Evolutionary conservation across 805 yeast species (phyloP), one percentile per base, ranked within the genome.

Genomic region (Kodamaea fukazawae): DNA sequence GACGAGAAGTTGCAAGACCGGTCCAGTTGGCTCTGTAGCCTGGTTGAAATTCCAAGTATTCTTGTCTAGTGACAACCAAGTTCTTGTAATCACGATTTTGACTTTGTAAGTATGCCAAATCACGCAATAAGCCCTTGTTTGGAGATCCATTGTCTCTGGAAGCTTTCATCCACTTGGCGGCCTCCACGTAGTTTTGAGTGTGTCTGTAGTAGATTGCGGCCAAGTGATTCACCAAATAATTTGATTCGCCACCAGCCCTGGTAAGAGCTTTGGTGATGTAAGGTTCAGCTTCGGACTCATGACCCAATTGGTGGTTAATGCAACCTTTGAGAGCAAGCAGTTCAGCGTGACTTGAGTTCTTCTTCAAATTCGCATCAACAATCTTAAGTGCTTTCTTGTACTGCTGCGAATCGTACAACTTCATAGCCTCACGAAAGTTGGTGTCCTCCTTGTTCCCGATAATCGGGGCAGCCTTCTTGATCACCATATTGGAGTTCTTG

Each of bases 21-120:
- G 95, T 85, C 96, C 96, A 90, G 56, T 87, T 86, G 45, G 91
- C 89, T 48, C 96, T 76, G 57, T 79, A 86, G 0, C 95, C 95
- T 8, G 93, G 80, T 50, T 76, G 82, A 17, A 76, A 73, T 51
- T 83, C 86, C 60, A 93, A 72, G 52, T 79, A 81, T 28, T 72
- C 70, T 44, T 77, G 79, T 51, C 97, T 76, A 2, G 91, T 75
- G 8, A 65, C 75, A 4, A 77, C 71, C 45, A 84, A 71, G 16
- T 72, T 72, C 50, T 76, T 76, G 57, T 69, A 87, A 54, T 87
- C 90, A 45, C 96, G 79, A 47, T 73, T 70, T 53, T 93, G 98
- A 20, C 85, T 67, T 55, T 90, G 91, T 63, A 87, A 72, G 32
- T 82, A 70, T 10, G 95, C 76, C 55, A 91, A 71, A 60, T 93